These are phyloP conservation scores for Metarhizium brunneum DNA, from an alignment of 2,329 filamentous ascomycete species.

Conservation along the genomic window DNA sequence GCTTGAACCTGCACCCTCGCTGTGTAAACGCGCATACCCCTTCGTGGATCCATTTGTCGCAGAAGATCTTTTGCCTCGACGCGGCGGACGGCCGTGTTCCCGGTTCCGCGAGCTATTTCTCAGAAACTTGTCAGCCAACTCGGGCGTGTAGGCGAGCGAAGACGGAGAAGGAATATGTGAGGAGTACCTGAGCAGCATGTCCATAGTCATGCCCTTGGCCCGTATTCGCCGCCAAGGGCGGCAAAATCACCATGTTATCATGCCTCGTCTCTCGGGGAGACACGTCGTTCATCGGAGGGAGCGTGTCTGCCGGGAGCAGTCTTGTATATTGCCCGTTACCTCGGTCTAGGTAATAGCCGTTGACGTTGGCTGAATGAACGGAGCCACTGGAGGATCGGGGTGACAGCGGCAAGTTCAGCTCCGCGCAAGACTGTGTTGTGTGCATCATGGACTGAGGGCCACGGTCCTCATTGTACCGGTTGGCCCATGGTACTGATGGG, in stretches of 20 bases:
- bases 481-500: too few species aligned
- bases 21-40: constrained; percentile 79
- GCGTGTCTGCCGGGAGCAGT: constrained; percentile 44
- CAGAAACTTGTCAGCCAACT: too few species aligned
- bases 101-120: too few species aligned
- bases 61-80: constrained; percentile 57
- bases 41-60: constrained; percentile 82
- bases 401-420: too few species aligned
- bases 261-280: constrained; percentile 30
- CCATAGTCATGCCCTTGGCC: background rate
- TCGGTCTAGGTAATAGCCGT: constrained; percentile 42
- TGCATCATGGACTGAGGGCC: too few species aligned
- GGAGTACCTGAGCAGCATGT: too few species aligned
- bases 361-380: constrained; percentile 15
- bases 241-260: constrained; percentile 38
- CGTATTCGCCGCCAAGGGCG: constrained; percentile 23
- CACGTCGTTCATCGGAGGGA: constrained; percentile 35
- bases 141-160: too few species aligned
- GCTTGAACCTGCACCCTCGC: constrained; percentile 81
- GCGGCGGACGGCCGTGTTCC: too few species aligned
- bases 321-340: constrained; percentile 44
- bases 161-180: too few species aligned
- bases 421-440: too few species aligned
- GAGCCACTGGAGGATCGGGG: too few species aligned
- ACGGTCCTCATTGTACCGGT: too few species aligned